These are phyloP conservation scores for Priceomyces castillae DNA, from an alignment of 805 yeast genomes.

Conservation along the genomic window DNA sequence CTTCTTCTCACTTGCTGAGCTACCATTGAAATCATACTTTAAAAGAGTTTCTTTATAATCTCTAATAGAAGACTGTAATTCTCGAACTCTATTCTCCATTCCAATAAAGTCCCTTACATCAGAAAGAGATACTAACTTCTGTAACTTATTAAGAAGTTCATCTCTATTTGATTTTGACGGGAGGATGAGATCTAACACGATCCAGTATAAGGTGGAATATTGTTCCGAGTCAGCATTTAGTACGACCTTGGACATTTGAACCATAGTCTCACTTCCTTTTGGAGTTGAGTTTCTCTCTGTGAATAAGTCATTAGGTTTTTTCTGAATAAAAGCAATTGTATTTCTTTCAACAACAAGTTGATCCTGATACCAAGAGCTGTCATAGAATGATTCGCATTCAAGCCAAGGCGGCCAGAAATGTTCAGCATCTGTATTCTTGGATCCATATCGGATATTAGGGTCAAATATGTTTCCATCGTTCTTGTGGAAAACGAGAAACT, in stretches of 20 bases:
- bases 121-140: slow-evolving; percentile 36
- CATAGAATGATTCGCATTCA: slow-evolving; percentile 64
- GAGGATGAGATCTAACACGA: slow-evolving; percentile 34
- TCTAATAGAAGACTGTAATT: slow-evolving; percentile 31
- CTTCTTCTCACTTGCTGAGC: slow-evolving; percentile 17
- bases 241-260: slow-evolving; percentile 37
- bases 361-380: slow-evolving; percentile 32
- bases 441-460: slow-evolving; percentile 44
- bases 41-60: slow-evolving; percentile 34
- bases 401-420: slow-evolving; percentile 88
- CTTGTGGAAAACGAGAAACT: slow-evolving; percentile 49
- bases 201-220: slow-evolving; percentile 34
- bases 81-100: slow-evolving; percentile 26
- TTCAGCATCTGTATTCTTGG: slow-evolving; percentile 53
- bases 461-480: slow-evolving; percentile 23
- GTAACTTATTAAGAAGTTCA: slow-evolving; percentile 35
- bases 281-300: slow-evolving; percentile 20
- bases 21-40: slow-evolving; percentile 36
- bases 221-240: slow-evolving; percentile 38
- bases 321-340: slow-evolving; percentile 43
- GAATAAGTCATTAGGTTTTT: slow-evolving; percentile 52
- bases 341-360: slow-evolving; percentile 35
- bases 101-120: slow-evolving; percentile 37
- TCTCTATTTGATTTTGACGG: slow-evolving; percentile 26
- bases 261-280: slow-evolving; percentile 28